Evolutionary conservation across 2,329 filamentous ascomycete species (phyloP).

Genomic region (Ceratocystis lukuohia): DNA sequence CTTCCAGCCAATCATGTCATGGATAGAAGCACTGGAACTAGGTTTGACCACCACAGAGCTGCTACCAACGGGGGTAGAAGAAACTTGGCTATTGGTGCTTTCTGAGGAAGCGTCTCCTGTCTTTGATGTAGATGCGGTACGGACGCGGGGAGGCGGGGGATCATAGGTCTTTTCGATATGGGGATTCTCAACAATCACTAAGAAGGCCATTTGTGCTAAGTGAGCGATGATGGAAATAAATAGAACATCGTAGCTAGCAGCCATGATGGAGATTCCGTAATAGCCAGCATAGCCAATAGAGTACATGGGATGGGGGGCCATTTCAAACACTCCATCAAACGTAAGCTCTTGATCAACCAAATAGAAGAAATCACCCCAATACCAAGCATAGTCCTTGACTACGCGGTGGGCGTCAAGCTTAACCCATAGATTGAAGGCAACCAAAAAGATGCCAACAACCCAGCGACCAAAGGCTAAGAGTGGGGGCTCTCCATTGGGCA

Average conservation of each 20-base stretch:
- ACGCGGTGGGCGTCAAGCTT: conserved; percentile 95
- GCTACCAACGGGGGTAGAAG: conserved; percentile 23
- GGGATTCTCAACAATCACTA: conserved; percentile 84
- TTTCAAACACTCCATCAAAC: conserved; percentile 97
- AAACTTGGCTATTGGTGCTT: conserved; percentile 21
- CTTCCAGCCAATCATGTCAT: conserved; percentile 67
- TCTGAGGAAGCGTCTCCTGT: not conserved
- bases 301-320: conserved; percentile 98
- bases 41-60: conserved; percentile 24
- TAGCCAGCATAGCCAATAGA: conserved; percentile 95
- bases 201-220: conserved; percentile 84
- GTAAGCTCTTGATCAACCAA: conserved; percentile 95
- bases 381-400: conserved; percentile 98
- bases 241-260: conserved; percentile 91
- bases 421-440: conserved; percentile 95
- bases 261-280: conserved; percentile 97
- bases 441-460: conserved; percentile 60
- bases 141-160: conserved; percentile 61
- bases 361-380: conserved; percentile 99
- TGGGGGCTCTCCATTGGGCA: conserved; percentile 57
- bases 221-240: conserved; percentile 95
- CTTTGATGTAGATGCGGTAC: conserved; percentile 28
- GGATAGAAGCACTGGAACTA: conserved; percentile 50
- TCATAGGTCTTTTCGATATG: conserved; percentile 99
- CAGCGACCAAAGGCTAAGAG: conserved; percentile 62